Conservation (phyloP, 31 red algal species). For the Porphyra umbilicalis region DNA sequence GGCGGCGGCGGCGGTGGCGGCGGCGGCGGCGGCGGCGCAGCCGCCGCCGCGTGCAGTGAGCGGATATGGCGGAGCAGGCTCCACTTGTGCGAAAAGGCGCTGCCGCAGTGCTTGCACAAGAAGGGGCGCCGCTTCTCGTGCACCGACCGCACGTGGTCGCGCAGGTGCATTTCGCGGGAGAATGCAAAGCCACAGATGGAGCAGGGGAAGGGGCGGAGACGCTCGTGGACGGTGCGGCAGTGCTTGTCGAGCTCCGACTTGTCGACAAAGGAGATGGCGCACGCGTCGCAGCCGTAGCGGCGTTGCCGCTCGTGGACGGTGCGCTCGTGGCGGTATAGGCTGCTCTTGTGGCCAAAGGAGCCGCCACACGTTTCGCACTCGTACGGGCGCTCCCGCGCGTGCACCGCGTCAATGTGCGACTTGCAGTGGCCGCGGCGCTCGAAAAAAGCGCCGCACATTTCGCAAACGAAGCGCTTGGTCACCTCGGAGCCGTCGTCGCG, state of each 20-base stretch:
- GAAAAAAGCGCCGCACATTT: conserved; percentile 17
- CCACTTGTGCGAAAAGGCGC: conserved; percentile 6
- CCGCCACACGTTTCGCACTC: conserved; percentile 39
- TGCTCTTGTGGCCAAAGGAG: conserved; percentile 54
- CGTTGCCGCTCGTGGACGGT: conserved; percentile 22
- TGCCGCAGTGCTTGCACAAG: conserved; percentile 13
- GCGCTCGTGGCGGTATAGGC: conserved; percentile 49
- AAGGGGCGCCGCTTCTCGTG: conserved; percentile 12
- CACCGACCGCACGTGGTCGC: conserved; percentile 16
- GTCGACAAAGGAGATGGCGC: background rate
- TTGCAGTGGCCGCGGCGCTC: conserved; percentile 43
- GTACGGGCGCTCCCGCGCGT: conserved; percentile 37
- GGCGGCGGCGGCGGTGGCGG: too few relatives aligned
- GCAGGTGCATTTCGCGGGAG: background rate
- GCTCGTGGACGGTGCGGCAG: background rate
- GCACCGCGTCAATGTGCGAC: conserved; percentile 55
- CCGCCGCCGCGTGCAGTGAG: background rate
- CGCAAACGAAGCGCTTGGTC: conserved; percentile 18
- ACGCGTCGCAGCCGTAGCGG: background rate
- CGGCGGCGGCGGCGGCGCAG: background rate
- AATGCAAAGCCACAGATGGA: background rate
- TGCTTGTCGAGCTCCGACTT: background rate
- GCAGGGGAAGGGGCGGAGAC: background rate
- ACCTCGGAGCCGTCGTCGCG: background rate
- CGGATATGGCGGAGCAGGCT: background rate